Base-by-base conservation (phyloP, 2,329 filamentous ascomycete species). In the Aurifilum marmelostoma region DNA sequence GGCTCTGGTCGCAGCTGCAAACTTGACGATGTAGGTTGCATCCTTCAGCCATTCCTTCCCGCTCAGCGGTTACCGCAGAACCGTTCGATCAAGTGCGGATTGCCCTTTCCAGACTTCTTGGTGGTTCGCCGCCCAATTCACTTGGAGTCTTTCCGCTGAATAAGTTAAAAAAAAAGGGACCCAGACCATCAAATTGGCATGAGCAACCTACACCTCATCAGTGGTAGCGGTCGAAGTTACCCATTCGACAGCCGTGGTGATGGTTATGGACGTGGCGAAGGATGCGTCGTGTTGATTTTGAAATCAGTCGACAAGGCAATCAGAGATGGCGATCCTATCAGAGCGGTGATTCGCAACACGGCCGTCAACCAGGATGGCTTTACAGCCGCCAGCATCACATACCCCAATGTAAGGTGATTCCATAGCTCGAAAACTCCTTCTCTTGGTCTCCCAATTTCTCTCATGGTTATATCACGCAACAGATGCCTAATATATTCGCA, bases 171-270 rank as follows among this genome's bases (percentile, higher is more conserved):
- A 3, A 41, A 14, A 4, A 16, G 39, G 39, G 11, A 14, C 12
- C 72, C 74, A 0, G 75, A 75, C 11, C 41, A 62, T 1, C 12
- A 18, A 11, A 63, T 65, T 1, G 61, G 69, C 0, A 75, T 81
- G 73, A 74, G 75, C 7, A 75, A 79, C 54, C 74, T 80, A 43
- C 77, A 77, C 2, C 74, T 83, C 0, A 72, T 84, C 6, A 79
- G 78, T 7, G 72, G 75, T 1, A 74, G 75, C 1, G 79, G 77
- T 39, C 69, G 77, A 18, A n/a, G 63, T 9, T 63, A 66, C 21
- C 50, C 63, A 5, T 69, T 69, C n/a, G 63, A 69, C 8, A 21
- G 2, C 5, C 37, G 34, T 2, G 63, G 54, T 18, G 34, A 27
- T 7, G 67, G 67, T 0, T 69, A 69, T 21, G 67, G 63, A 3